These are phyloP conservation scores for Arthrocladium fulminans DNA, from an alignment of 2,329 filamentous ascomycete genomes.

Conservation along the genomic window DNA sequence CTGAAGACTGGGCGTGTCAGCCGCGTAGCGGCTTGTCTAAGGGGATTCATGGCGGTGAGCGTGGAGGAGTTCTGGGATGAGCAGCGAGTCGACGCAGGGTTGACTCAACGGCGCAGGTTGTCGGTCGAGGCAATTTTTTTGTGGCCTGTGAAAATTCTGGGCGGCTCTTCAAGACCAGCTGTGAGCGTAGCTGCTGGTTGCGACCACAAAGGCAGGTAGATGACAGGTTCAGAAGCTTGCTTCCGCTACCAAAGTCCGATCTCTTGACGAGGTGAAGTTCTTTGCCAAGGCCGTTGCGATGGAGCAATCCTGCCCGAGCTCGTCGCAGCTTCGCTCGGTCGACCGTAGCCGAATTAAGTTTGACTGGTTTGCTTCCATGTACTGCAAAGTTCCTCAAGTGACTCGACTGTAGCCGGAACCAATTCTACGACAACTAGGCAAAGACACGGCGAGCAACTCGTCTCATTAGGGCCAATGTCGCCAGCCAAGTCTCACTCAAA, in stretches of 20 bases:
- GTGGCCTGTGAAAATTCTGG: neutral
- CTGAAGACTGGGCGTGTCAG: neutral
- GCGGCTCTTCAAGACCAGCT: neutral
- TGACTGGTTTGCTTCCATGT: neutral
- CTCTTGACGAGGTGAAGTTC: slow-evolving; percentile 1
- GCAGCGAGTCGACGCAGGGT: neutral
- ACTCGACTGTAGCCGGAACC: too few relatives aligned
- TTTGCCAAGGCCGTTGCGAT: slow-evolving; percentile 4
- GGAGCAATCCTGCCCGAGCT: neutral
- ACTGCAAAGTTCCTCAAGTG: too few relatives aligned
- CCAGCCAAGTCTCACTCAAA: too few relatives aligned
- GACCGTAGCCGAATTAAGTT: neutral
- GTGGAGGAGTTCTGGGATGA: neutral
- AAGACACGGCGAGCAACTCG: too few relatives aligned
- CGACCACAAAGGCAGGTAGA: neutral
- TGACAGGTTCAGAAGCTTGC: neutral
- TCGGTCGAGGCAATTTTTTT: neutral
- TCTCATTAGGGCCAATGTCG: too few relatives aligned
- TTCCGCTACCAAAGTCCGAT: neutral
- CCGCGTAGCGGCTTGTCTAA: slow-evolving; percentile 7
- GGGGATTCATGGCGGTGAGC: slow-evolving; percentile 2
- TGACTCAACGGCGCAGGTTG: neutral
- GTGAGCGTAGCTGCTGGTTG: neutral
- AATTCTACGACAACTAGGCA: too few relatives aligned
- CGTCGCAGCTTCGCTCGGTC: neutral